A percentile compares a stretch with the other conserved stretches of the same genome.
phyloP scores from a whole-genome alignment of 768 basidiomycete genomes.

The Cystofilobasidium bisporidii region DNA sequence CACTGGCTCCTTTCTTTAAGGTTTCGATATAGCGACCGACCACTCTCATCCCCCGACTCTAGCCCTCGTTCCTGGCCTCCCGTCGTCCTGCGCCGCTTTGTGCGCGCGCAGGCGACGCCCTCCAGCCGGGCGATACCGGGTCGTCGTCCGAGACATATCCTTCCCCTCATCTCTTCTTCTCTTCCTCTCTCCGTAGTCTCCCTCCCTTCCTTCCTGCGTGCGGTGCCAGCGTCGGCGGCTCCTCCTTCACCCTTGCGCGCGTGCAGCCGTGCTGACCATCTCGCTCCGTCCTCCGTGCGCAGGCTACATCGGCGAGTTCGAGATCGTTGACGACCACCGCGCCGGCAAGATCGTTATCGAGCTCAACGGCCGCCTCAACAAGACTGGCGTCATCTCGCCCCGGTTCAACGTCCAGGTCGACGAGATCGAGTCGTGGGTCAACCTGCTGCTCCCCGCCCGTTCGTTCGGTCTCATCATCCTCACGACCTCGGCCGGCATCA shows the following conservation, averaged over 20 bases:
- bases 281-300: conserved; percentile 13
- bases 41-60: conserved; percentile 20
- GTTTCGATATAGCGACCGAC: conserved; percentile 38
- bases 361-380: conserved; percentile 96
- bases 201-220: neutral
- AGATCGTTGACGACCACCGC: conserved; percentile 97
- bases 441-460: conserved; percentile 88
- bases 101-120: neutral
- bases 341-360: conserved; percentile 97
- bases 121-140: conserved; percentile 15
- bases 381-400: conserved; percentile 99
- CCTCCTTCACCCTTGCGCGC: no score
- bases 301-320: conserved; percentile 93
- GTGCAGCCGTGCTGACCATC: conserved; percentile 12
- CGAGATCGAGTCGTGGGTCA: conserved; percentile 74
- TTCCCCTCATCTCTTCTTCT: conserved; percentile 29
- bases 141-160: conserved; percentile 19
- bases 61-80: neutral
- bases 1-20: conserved; percentile 43
- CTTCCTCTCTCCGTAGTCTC: conserved; percentile 22
- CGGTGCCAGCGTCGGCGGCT: no score
- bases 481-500: conserved; percentile 93
- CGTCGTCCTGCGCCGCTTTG: no score
- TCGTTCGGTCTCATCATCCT: conserved; percentile 94
- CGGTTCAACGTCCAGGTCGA: conserved; percentile 91